Evolutionary conservation across 169 alveolate species (phyloP).

Genomic region (Plasmodium coatneyi): DNA sequence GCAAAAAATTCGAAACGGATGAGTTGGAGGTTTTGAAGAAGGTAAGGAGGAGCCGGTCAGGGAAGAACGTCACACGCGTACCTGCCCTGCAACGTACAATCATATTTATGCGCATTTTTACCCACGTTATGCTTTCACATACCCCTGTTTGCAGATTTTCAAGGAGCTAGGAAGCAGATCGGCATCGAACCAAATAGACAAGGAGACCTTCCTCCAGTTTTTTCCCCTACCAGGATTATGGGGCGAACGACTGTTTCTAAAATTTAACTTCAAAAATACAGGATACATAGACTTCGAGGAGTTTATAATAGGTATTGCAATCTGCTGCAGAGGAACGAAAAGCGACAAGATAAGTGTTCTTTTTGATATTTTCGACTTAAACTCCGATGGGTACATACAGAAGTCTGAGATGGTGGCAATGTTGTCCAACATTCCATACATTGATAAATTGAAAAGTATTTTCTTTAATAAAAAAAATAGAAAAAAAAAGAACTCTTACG

Average conservation of each 20-base stretch:
- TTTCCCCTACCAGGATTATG: conserved; percentile 91
- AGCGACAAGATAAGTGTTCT: conserved; percentile 86
- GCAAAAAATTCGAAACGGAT: conserved; percentile 71
- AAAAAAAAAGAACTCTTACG: not conserved
- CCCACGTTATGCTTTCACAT: not conserved
- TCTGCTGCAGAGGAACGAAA: conserved; percentile 90
- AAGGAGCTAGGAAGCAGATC: conserved; percentile 88
- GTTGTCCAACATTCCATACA: conserved; percentile 89
- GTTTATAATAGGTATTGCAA: conserved; percentile 86
- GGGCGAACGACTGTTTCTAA: conserved; percentile 90
- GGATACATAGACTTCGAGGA: conserved; percentile 88
- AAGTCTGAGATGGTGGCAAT: conserved; percentile 89
- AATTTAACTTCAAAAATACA: conserved; percentile 83
- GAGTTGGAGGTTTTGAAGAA: conserved; percentile 64
- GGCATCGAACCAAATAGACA: conserved; percentile 84
- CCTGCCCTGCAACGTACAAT: not conserved
- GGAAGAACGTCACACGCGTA: not conserved
- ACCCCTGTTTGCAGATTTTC: conserved; percentile 64
- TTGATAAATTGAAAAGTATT: conserved; percentile 77
- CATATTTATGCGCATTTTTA: not conserved
- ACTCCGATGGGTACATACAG: conserved; percentile 85
- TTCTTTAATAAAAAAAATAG: conserved; percentile 56
- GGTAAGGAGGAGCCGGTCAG: not conserved
- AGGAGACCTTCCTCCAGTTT: conserved; percentile 89
- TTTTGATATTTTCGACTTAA: conserved; percentile 88